Conservation (phyloP, 2,329 filamentous ascomycete genomes). For the Cladosporium sp. region DNA sequence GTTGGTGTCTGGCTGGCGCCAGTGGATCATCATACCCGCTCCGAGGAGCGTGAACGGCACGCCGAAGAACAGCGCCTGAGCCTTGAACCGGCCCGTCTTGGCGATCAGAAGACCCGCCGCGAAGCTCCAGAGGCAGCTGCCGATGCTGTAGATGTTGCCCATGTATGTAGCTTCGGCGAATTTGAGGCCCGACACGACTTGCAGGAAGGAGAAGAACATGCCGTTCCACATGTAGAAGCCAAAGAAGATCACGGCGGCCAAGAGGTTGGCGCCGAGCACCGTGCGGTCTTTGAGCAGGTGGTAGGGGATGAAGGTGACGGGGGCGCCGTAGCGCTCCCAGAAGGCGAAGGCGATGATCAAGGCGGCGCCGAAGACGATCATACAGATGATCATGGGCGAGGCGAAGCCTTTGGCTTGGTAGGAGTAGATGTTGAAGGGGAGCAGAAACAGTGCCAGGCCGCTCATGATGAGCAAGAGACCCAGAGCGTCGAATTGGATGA, state of each 20-base stretch:
- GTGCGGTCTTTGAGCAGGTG: conserved; percentile 47
- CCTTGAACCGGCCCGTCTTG: conserved; percentile 48
- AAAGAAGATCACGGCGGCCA: conserved; percentile 37
- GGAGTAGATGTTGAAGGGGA: conserved; percentile 57
- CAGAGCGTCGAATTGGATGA: conserved; percentile 60
- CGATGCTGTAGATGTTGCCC: conserved; percentile 32
- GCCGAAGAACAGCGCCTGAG: conserved; percentile 34
- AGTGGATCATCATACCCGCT: conserved; percentile 27
- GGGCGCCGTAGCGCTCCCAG: conserved; percentile 38
- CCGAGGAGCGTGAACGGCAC: conserved; percentile 34
- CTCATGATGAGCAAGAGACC: conserved; percentile 59
- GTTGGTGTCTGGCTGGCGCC: conserved; percentile 29
- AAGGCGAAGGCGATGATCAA: conserved; percentile 35
- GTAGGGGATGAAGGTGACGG: conserved; percentile 40
- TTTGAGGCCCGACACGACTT: conserved; percentile 36
- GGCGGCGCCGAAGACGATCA: conserved; percentile 36
- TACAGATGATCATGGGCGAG: conserved; percentile 36
- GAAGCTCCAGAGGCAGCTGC: conserved; percentile 41
- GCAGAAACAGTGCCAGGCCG: conserved; percentile 60
- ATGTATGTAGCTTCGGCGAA: conserved; percentile 27
- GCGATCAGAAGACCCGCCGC: conserved; percentile 46
- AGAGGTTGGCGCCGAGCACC: conserved; percentile 49
- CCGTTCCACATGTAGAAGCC: conserved; percentile 35
- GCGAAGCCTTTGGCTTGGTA: conserved; percentile 33
- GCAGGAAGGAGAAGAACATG: conserved; percentile 39